These are phyloP conservation scores for Oryza longistaminata DNA, from an alignment of 176 grass and related monocot genomes.

Conservation along the genomic window DNA sequence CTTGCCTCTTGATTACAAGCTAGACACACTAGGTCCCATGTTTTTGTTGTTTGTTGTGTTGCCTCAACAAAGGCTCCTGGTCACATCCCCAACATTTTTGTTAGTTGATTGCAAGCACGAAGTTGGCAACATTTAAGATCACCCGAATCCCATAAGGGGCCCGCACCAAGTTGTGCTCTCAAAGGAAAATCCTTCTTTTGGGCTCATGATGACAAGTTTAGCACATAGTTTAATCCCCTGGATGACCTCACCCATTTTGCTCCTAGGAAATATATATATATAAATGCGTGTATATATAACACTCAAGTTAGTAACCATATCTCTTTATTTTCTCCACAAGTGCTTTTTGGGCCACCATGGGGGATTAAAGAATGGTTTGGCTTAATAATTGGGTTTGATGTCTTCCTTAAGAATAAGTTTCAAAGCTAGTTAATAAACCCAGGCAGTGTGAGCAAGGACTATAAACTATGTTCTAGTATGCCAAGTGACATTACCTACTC, in stretches of 20 bases:
- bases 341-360: slow-evolving; percentile 57
- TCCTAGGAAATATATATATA: slow-evolving; percentile 24
- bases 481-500: slow-evolving; percentile 94
- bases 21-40: slow-evolving; percentile 42
- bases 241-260: slow-evolving; percentile 75
- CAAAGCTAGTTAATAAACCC: slow-evolving; percentile 77
- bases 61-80: slow-evolving; percentile 41
- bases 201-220: slow-evolving; percentile 68
- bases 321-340: slow-evolving; percentile 54
- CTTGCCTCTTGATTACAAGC: slow-evolving; percentile 42
- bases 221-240: slow-evolving; percentile 51
- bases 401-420: slow-evolving; percentile 72
- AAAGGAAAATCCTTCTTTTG: slow-evolving; percentile 77
- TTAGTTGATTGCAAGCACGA: slow-evolving; percentile 70
- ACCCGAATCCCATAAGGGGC: slow-evolving; percentile 65
- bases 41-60: slow-evolving; percentile 43
- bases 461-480: slow-evolving; percentile 57
- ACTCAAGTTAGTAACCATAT: slow-evolving; percentile 59
- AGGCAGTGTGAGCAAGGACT: slow-evolving; percentile 71
- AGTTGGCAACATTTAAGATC: slow-evolving; percentile 93
- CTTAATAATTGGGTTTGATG: slow-evolving; percentile 85
- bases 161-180: slow-evolving; percentile 75
- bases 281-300: slow-evolving; percentile 31
- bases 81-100: slow-evolving; percentile 48
- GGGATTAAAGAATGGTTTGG: slow-evolving; percentile 46